Evolutionary conservation across 1,284 basidiomycete species (phyloP).

Genomic region (Malassezia dermatis): DNA sequence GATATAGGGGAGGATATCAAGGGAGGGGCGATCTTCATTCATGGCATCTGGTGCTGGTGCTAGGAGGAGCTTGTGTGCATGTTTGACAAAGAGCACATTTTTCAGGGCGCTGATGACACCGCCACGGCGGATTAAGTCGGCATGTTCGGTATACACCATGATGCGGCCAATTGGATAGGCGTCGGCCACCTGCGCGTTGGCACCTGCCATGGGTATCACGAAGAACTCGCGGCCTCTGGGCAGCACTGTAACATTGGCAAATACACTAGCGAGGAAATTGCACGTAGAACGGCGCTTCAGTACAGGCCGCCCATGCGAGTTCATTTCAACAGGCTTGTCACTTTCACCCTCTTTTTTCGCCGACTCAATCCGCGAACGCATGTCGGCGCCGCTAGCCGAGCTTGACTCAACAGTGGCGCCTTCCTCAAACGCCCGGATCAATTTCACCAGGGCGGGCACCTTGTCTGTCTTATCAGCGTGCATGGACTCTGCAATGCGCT

Average conservation of each 20-base stretch:
- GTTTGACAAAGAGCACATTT: conserved; percentile 44
- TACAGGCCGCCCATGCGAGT: conserved; percentile 26
- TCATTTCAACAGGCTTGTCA: conserved; percentile 23
- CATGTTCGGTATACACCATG: conserved; percentile 45
- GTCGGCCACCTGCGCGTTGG: conserved; percentile 18
- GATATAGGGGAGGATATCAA: conserved; percentile 52
- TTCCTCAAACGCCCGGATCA: conserved; percentile 46
- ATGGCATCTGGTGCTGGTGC: conserved; percentile 26
- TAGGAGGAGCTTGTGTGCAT: conserved; percentile 35
- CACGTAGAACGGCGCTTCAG: conserved; percentile 43
- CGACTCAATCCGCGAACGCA: conserved; percentile 29
- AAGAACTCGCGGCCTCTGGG: conserved; percentile 44
- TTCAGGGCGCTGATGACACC: conserved; percentile 45
- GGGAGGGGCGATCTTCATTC: conserved; percentile 25
- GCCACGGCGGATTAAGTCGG: conserved; percentile 43
- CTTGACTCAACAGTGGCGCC: conserved; percentile 38
- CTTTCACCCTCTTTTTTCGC: conserved; percentile 7
- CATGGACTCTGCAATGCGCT: conserved; percentile 28
- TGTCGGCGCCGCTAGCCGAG: conserved; percentile 30
- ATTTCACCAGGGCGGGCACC: conserved; percentile 36
- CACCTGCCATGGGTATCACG: conserved; percentile 26
- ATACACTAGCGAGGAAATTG: conserved; percentile 46
- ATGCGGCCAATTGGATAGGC: conserved; percentile 43
- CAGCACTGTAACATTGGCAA: conserved; percentile 42
- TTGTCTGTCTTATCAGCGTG: conserved; percentile 18